Percentiles rank a stretch among this genome's conserved stretches.
phyloP scores from a whole-genome alignment of 768 basidiomycete genomes.

The Russula dissimulans region DNA sequence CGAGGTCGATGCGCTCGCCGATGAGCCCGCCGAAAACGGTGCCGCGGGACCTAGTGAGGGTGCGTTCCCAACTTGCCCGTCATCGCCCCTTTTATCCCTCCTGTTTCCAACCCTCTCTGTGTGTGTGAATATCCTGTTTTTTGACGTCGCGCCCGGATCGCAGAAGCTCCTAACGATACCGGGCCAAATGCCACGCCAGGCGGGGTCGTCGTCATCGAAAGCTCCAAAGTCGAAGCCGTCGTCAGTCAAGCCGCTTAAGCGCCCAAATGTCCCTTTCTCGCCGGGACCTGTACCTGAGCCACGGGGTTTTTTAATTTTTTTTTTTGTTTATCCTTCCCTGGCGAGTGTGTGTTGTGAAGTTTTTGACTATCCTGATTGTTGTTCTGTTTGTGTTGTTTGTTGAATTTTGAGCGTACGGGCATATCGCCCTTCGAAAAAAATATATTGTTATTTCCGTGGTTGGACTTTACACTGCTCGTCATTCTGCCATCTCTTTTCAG shows the following conservation, averaged over 20 bases:
- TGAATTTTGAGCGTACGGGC: neutral
- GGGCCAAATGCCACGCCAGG: slow-evolving; percentile 5
- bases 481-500: slow-evolving; percentile 30
- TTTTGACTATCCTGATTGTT: neutral
- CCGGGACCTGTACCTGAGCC: neutral
- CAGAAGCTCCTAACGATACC: slow-evolving; percentile 1
- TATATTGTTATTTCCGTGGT: slow-evolving; percentile 13
- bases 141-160: neutral
- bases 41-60: neutral
- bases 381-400: neutral
- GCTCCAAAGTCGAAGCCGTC: neutral
- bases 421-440: slow-evolving; percentile 5
- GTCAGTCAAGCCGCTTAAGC: slow-evolving; percentile 8
- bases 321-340: slow-evolving; percentile 11
- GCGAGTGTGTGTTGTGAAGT: neutral
- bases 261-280: neutral
- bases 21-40: slow-evolving; percentile 13
- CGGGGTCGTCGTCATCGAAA: slow-evolving; percentile 5
- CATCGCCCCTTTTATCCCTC: neutral
- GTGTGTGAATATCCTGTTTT: neutral
- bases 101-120: neutral
- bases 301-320: neutral
- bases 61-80: neutral
- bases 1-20: slow-evolving; percentile 17
- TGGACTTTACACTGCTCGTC: neutral